Evolutionary conservation across 2,329 filamentous ascomycete species (phyloP).

Genomic region (Orbilia brochopaga): DNA sequence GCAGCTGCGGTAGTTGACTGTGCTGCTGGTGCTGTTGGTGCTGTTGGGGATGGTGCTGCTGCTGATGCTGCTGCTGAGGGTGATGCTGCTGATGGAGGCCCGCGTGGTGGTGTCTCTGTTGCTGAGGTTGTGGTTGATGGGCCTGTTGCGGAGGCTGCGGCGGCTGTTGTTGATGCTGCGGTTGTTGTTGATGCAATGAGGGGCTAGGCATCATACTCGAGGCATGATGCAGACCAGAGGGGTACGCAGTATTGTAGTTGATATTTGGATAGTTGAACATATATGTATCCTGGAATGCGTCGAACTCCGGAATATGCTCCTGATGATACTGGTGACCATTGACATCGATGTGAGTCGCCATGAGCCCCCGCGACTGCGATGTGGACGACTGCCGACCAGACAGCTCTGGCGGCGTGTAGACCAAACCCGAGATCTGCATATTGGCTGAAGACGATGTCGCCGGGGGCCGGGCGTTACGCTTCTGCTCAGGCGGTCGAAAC

Average conservation of each 20-base stretch:
- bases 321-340: constrained; percentile 48
- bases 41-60: constrained; percentile 52
- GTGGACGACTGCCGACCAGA: constrained; percentile 48
- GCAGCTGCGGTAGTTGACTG: constrained; percentile 38
- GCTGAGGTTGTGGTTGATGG: constrained; percentile 52
- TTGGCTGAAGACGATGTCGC: constrained; percentile 48
- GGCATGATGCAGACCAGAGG: constrained; percentile 39
- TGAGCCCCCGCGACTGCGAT: constrained; percentile 41
- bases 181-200: constrained; percentile 53
- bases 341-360: constrained; percentile 49
- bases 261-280: constrained; percentile 47
- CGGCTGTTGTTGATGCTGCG: constrained; percentile 46
- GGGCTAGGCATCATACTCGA: constrained; percentile 49
- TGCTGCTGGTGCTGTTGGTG: constrained; percentile 53
- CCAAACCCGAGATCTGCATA: constrained; percentile 49
- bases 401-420: constrained; percentile 42
- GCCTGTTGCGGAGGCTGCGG: constrained; percentile 42
- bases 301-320: constrained; percentile 48
- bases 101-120: constrained; percentile 52
- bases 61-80: constrained; percentile 51
- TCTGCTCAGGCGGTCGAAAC: constrained; percentile 50
- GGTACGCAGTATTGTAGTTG: constrained; percentile 42
- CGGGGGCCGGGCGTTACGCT: constrained; percentile 40
- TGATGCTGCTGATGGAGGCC: constrained; percentile 54
- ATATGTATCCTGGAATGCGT: constrained; percentile 46